Percentiles rank a stretch among this genome's conserved stretches.
Conservation (phyloP, 2,329 filamentous ascomycete species). For the Aspergillus jensenii region DNA sequence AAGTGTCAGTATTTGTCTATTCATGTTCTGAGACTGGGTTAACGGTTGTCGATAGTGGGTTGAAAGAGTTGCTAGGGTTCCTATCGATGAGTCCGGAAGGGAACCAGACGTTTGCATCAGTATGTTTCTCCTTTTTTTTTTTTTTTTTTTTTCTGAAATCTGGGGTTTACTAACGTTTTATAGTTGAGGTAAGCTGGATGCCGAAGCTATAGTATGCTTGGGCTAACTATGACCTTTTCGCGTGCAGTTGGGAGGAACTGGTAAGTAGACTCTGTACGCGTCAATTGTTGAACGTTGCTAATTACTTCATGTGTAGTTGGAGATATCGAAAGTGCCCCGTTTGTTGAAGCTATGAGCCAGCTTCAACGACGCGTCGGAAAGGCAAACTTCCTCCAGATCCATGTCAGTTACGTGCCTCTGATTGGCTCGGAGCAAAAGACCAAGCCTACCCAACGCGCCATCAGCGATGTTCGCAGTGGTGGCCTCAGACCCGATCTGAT, state of each 20-base stretch:
- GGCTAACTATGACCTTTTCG: background rate
- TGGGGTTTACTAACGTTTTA: background rate
- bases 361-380: conserved; percentile 70
- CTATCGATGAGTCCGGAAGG: conserved; percentile 79
- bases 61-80: conserved; percentile 76
- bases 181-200: conserved; percentile 20
- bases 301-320: conserved; percentile 42
- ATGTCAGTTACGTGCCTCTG: conserved; percentile 76
- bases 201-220: background rate
- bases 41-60: conserved; percentile 60
- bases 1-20: conserved; percentile 45
- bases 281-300: background rate
- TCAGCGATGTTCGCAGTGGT: conserved; percentile 78
- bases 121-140: conserved; percentile 41
- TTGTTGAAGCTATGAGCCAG: conserved; percentile 82
- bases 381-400: conserved; percentile 83
- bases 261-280: background rate
- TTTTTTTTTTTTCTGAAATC: background rate
- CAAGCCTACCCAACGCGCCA: conserved; percentile 91
- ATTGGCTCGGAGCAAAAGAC: conserved; percentile 81
- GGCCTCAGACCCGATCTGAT: conserved; percentile 78
- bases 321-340: conserved; percentile 84
- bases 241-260: conserved; percentile 48
- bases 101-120: conserved; percentile 92
- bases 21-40: background rate